Base-by-base conservation (phyloP, 2,329 filamentous ascomycete genomes). In the Exophiala viscosa region DNA sequence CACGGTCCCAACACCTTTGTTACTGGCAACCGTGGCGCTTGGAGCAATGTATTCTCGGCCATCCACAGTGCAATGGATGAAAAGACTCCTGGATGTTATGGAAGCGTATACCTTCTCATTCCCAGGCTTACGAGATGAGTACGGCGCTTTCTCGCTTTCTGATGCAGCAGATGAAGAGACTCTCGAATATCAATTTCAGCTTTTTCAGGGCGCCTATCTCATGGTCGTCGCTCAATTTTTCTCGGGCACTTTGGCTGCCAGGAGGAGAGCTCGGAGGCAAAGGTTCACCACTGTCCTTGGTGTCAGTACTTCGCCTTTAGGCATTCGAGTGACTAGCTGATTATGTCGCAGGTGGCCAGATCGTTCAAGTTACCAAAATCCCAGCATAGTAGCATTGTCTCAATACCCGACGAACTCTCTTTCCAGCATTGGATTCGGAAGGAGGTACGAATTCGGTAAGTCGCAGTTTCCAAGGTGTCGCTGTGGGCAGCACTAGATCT, bases 21-120 rank as follows among this genome's bases (percentile, higher is more conserved):
- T 77, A 3, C 64, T 72, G 1, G 64, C 69, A 0, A 62, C 76
- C 4, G 63, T 68, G 0, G 67, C 76, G 40, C 69, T 74, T 60
- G 75, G 75, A 2, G 72, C 72, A 0, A 74, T 75, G 65, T 76
- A 75, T 50, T 73, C 71, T 3, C 62, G 64, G 2, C 54, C 58
- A 4, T 36, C 40, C 8, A 57, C 53, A 36, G 48, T 57, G 6
- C 50, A 35, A 2, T 56, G 53, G 50, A 57, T 59, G 53, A 55
- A 54, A 40, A 50, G 41, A 45, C 44, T 58, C 15, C 44, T 60
- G 48, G 67, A 73, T 45, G 63, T 70, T 40, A 64, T 63, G 36
- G 73, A 75, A 49, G 63, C 64, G 1, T 66, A 64, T 35, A 61
- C 66, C 5, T 60, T 57, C 46, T 46, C 44, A 18, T 45, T 53